Evolutionary conservation across 1,284 basidiomycete genomes (phyloP), one percentile per base, ranked within the genome.

Genomic region (Papiliotrema fonsecae): DNA sequence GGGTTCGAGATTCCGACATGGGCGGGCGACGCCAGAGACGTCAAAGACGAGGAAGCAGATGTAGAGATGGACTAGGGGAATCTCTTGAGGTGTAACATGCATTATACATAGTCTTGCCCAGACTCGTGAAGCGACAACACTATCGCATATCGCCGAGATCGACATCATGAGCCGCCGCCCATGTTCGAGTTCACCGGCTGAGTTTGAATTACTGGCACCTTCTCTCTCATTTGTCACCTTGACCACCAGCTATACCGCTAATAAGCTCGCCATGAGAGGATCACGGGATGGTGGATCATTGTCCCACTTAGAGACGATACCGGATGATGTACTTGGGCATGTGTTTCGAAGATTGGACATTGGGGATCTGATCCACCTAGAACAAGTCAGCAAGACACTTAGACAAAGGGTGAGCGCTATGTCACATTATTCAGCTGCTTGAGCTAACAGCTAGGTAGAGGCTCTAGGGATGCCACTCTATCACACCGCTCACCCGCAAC

Each of bases 1-100:
- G 57, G 62, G 22, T 69, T 74, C 48, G 71, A 71, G 42, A 65
- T 70, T 6, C 72, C 72, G 2, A 47, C 57, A n/a, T 74, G 72
- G 71, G 57, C 54, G 4, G 69, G 65, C 1, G 61, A 65, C 22
- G 42, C 32, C 10, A 50, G n/a, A n/a, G n/a, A 50, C 34, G 36
- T 21, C 25, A 31, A 24, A 25, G 37, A 49, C 40, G 34, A 32
- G 6, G 45, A 39, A 11, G 54, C 37, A 13, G 52, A 57, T 35
- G 53, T 47, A 14, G 50, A 51, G 49, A 46, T 45, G 54, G 47
- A 35, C 30, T 31, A 24, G 36, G 45, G 16, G 18, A 18, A 38
- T 14, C 19, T 38, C 36, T 18, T 10, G 9, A 10, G 13, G 11
- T 38, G 36, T 38, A 10, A 38, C 30, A 31, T 31, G 16, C 30